Conservation (phyloP, 2,329 filamentous ascomycete genomes). For the Penicillium sp. region DNA sequence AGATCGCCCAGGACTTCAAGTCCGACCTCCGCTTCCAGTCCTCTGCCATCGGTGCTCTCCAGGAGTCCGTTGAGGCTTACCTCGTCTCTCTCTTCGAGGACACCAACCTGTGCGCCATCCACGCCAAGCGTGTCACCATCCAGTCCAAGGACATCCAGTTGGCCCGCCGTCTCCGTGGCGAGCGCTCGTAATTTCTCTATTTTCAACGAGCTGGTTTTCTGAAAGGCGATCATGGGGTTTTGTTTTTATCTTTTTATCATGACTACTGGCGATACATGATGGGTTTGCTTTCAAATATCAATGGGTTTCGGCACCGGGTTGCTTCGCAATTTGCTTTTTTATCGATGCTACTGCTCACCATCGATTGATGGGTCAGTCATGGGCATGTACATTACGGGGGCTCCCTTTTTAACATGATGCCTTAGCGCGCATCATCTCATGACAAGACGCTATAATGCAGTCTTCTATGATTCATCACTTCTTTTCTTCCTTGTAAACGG, state of each 20-base stretch:
- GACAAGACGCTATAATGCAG: conserved; percentile 31
- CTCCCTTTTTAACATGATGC: conserved; percentile 22
- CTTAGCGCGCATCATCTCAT: conserved; percentile 27
- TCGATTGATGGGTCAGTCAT: conserved; percentile 26
- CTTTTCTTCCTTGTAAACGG: not conserved
- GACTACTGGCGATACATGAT: conserved; percentile 39
- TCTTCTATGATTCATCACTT: conserved; percentile 21
- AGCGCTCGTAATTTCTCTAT: conserved; percentile 59
- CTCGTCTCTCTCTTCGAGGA: conserved; percentile 97
- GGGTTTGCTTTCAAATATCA: conserved; percentile 36
- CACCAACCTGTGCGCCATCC: conserved; percentile 96
- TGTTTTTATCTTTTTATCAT: conserved; percentile 31
- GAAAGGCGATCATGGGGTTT: conserved; percentile 37
- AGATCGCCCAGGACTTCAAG: conserved; percentile 94
- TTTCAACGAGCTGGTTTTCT: conserved; percentile 25
- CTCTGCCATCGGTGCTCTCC: conserved; percentile 89
- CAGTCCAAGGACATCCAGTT: conserved; percentile 91
- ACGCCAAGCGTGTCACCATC: conserved; percentile 98
- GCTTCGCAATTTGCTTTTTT: conserved; percentile 26
- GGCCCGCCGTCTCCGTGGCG: conserved; percentile 85
- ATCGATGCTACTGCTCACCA: conserved; percentile 26
- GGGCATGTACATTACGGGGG: conserved; percentile 32
- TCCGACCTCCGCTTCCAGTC: conserved; percentile 96
- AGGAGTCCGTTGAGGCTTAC: conserved; percentile 98
- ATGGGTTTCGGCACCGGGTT: conserved; percentile 34